Conservation (phyloP, 1,284 basidiomycete species). For the Schizophyllum commune region DNA sequence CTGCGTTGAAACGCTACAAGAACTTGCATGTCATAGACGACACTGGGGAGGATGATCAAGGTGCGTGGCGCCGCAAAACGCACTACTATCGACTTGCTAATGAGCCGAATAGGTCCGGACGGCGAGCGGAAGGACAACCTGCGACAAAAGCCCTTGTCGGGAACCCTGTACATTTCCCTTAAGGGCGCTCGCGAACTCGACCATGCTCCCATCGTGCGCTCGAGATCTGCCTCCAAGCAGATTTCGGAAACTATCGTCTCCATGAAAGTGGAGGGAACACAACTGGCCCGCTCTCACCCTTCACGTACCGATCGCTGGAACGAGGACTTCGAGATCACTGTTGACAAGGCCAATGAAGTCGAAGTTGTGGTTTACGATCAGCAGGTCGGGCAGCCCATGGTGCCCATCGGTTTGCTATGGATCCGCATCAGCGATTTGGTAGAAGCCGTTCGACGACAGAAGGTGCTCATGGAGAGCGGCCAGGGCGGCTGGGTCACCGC, state of each 20-base stretch:
- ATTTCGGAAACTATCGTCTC: slow-evolving; percentile 85
- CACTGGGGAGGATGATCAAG: slow-evolving; percentile 71
- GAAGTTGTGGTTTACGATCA: slow-evolving; percentile 97
- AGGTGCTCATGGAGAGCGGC: slow-evolving; percentile 78
- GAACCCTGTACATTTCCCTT: slow-evolving; percentile 86
- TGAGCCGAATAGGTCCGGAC: slow-evolving; percentile 52
- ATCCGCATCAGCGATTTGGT: slow-evolving; percentile 92
- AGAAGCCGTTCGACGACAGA: slow-evolving; percentile 90
- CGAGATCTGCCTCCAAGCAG: slow-evolving; percentile 73
- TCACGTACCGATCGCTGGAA: slow-evolving; percentile 95
- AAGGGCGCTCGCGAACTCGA: slow-evolving; percentile 91
- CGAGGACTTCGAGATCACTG: slow-evolving; percentile 93
- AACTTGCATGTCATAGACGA: slow-evolving; percentile 92
- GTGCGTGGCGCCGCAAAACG: slow-evolving; percentile 11
- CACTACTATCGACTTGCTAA: slow-evolving; percentile 9
- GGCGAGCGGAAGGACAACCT: slow-evolving; percentile 88
- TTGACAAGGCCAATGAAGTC: slow-evolving; percentile 98
- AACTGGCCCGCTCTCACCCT: slow-evolving; percentile 87
- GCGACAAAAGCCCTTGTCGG: slow-evolving; percentile 88
- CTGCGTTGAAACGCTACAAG: slow-evolving; percentile 94
- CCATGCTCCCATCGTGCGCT: slow-evolving; percentile 74
- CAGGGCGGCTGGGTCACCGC: slow-evolving; percentile 94
- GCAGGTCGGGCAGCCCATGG: slow-evolving; percentile 68
- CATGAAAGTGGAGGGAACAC: slow-evolving; percentile 94
- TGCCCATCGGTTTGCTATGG: slow-evolving; percentile 96